phyloP scores from a whole-genome alignment of 176 grass and related monocot genomes.

The Dendrocalamus sinicus region DNA sequence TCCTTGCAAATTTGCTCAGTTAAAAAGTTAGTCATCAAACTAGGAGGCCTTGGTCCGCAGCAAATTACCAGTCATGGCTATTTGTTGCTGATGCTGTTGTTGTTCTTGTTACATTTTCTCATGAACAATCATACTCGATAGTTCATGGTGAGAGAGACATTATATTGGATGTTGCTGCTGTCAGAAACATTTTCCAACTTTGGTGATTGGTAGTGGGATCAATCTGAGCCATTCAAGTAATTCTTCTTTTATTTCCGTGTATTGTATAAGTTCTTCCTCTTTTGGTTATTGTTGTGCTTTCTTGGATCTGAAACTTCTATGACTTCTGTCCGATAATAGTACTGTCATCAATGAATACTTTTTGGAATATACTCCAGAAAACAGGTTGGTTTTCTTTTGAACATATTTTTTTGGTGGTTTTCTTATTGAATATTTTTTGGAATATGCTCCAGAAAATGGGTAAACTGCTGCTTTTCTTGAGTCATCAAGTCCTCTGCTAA shows the following conservation, averaged over 20 bases:
- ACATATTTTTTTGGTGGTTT: background rate
- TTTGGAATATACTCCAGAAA: background rate
- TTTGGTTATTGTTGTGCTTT: background rate
- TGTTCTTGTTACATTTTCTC: background rate
- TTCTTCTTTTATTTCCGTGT: background rate
- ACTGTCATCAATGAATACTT: background rate
- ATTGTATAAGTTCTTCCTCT: background rate
- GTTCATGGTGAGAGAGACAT: background rate
- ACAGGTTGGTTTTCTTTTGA: background rate
- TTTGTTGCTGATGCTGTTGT: background rate
- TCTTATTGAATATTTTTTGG: background rate
- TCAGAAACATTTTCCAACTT: background rate
- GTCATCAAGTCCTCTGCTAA: background rate
- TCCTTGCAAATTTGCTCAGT: background rate
- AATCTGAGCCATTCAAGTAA: slow-evolving; percentile 17
- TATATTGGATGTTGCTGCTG: slow-evolving; percentile 7
- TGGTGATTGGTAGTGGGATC: background rate
- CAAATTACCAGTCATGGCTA: background rate
- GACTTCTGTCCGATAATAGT: background rate
- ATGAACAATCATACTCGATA: background rate
- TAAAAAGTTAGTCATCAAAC: background rate
- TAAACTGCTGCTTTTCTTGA: background rate
- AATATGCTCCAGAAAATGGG: background rate
- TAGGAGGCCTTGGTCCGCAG: background rate
- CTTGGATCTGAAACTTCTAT: background rate